phyloP scores from a whole-genome alignment of 371 early-diverging fungal genomes.

The Apophysomyces variabilis region DNA sequence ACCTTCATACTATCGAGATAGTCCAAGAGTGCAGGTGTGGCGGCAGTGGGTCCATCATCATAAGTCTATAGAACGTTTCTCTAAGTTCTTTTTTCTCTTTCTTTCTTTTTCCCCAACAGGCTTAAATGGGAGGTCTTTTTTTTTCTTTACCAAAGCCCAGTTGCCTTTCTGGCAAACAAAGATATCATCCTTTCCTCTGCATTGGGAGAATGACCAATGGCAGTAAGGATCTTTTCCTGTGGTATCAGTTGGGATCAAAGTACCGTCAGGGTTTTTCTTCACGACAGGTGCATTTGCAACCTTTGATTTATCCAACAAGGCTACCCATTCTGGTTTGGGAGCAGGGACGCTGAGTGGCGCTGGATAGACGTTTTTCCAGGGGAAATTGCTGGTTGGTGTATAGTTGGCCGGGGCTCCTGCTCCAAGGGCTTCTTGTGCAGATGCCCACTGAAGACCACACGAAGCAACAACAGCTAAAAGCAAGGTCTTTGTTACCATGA shows the following conservation, averaged over 20 bases:
- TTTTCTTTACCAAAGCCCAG: conserved; percentile 51
- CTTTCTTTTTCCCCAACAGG: neutral
- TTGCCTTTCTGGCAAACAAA: conserved; percentile 55
- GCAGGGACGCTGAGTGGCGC: conserved; percentile 18
- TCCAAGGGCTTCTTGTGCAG: conserved; percentile 6
- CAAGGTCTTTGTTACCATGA: neutral
- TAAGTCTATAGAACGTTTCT: neutral
- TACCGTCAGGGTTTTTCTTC: conserved; percentile 6
- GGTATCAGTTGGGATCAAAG: conserved; percentile 8
- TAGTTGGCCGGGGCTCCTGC: conserved; percentile 18
- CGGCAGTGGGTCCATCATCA: conserved; percentile 48
- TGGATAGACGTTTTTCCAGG: conserved; percentile 28
- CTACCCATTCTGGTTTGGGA: conserved; percentile 27
- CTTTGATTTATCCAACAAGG: conserved; percentile 13
- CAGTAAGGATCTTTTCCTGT: conserved; percentile 46
- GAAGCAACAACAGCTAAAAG: neutral
- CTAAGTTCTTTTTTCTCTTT: neutral
- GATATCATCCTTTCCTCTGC: conserved; percentile 51
- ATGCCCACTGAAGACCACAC: conserved; percentile 12
- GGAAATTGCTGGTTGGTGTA: conserved; percentile 22
- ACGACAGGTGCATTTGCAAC: conserved; percentile 23
- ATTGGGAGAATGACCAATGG: conserved; percentile 61
- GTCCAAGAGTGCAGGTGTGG: conserved; percentile 42
- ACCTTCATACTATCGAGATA: conserved; percentile 37
- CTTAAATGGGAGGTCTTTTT: neutral